These are phyloP conservation scores for Teunomyces funiuensis DNA, from an alignment of 805 yeast species.

Conservation along the genomic window DNA sequence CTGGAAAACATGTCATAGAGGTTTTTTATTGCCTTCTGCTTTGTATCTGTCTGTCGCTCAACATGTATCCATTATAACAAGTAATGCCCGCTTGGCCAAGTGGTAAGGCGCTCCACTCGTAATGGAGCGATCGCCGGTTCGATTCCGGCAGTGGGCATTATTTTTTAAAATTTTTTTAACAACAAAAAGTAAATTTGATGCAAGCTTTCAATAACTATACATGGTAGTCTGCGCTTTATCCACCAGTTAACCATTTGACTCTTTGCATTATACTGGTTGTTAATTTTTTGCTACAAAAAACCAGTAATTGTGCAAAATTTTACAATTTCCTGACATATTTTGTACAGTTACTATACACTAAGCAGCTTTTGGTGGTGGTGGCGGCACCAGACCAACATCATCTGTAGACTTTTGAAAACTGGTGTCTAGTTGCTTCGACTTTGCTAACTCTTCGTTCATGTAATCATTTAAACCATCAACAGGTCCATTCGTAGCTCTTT, in stretches of 20 bases:
- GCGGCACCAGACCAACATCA: slow-evolving; percentile 28
- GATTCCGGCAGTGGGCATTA: slow-evolving; percentile 51
- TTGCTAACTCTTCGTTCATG: slow-evolving; percentile 45
- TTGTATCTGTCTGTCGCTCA: too few species aligned
- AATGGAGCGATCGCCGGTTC: slow-evolving; percentile 56
- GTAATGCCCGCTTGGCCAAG: slow-evolving; percentile 50
- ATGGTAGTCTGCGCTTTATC: too few species aligned
- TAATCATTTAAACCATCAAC: slow-evolving; percentile 33
- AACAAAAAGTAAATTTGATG: not conserved
- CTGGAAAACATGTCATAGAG: too few species aligned
- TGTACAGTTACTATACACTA: not conserved
- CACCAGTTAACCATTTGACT: too few species aligned
- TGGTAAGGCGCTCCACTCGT: slow-evolving; percentile 57
- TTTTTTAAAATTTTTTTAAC: slow-evolving; percentile 12
- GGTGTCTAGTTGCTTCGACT: slow-evolving; percentile 37
- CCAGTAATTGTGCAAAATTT: too few species aligned
- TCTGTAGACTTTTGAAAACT: slow-evolving; percentile 8
- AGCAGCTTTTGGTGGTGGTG: slow-evolving; percentile 29
- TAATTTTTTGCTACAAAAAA: too few species aligned
- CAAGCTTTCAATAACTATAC: too few species aligned
- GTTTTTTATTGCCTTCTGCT: too few species aligned
- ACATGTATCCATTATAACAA: not conserved
- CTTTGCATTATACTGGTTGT: too few species aligned
- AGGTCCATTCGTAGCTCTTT: slow-evolving; percentile 18
- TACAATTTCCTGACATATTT: too few species aligned